These are phyloP conservation scores for Thermochaetoides dissita DNA, from an alignment of 2,329 filamentous ascomycete species.

Conservation along the genomic window DNA sequence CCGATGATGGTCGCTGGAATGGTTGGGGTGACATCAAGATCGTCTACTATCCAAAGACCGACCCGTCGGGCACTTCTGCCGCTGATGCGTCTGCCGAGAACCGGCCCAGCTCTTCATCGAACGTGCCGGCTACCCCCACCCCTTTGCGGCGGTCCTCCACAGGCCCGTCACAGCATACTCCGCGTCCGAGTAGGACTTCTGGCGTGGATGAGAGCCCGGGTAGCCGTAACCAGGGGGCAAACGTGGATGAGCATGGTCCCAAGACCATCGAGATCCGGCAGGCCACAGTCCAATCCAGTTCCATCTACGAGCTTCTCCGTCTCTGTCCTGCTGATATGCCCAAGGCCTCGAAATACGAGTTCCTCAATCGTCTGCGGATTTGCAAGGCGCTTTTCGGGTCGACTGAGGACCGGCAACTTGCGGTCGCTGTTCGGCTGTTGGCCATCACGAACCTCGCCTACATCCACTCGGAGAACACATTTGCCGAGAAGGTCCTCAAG, in stretches of 20 bases:
- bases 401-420: constrained; percentile 52
- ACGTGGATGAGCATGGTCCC: constrained; percentile 32
- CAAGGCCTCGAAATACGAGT: constrained; percentile 61
- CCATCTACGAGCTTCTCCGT: constrained; percentile 43
- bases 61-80: constrained; percentile 13
- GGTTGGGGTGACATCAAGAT: constrained; percentile 72
- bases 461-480: constrained; percentile 69
- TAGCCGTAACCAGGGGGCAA: constrained; percentile 24
- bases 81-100: no score
- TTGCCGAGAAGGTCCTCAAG: constrained; percentile 72
- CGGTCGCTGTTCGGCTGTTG: constrained; percentile 68
- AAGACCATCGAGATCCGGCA: constrained; percentile 53
- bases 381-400: constrained; percentile 66
- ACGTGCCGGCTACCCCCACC: constrained; percentile 55
- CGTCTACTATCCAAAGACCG: constrained; percentile 54
- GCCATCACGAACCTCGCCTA: constrained; percentile 86
- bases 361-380: constrained; percentile 68
- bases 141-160: constrained; percentile 44
- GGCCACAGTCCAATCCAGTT: constrained; percentile 34
- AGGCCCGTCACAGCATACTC: constrained; percentile 42
- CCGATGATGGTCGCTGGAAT: constrained; percentile 44
- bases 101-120: no score
- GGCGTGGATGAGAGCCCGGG: constrained; percentile 26
- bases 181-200: constrained; percentile 22
- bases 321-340: constrained; percentile 52